Evolutionary conservation across 2,329 filamentous ascomycete genomes (phyloP).

Genomic region (Pseudocercospora crystallina): DNA sequence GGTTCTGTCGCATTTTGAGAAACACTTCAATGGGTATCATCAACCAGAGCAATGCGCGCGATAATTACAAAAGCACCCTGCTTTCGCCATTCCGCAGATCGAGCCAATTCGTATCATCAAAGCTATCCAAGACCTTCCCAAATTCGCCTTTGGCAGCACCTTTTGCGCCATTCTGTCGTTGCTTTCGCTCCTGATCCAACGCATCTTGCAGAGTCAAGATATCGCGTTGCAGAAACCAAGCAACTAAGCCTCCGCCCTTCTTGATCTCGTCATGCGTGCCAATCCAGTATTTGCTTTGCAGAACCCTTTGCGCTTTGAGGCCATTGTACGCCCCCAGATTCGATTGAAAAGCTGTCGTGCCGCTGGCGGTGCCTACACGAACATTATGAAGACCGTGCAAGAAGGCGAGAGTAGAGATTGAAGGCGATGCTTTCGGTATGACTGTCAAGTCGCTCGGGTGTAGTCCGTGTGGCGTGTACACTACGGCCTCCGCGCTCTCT

Average conservation of each 20-base stretch:
- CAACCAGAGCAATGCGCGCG: too few species aligned
- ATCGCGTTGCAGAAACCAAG: conserved; percentile 48
- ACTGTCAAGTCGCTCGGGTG: conserved; percentile 44
- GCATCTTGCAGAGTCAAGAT: conserved; percentile 49
- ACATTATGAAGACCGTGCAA: conserved; percentile 66
- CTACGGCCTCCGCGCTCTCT: conserved; percentile 53
- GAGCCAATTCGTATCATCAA: conserved; percentile 49
- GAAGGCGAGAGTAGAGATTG: conserved; percentile 56
- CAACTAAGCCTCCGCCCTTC: conserved; percentile 57
- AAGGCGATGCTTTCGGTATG: conserved; percentile 46
- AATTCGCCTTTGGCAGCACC: conserved; percentile 35
- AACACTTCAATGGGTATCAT: too few species aligned
- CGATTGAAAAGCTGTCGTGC: conserved; percentile 51
- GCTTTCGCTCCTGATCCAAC: conserved; percentile 46
- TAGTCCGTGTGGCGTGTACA: conserved; percentile 67
- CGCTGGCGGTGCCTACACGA: conserved; percentile 39
- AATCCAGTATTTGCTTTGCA: conserved; percentile 62
- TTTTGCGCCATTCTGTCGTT: conserved; percentile 35
- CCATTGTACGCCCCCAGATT: conserved; percentile 66
- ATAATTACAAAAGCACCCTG: conserved; percentile 47
- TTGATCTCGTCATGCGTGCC: conserved; percentile 67
- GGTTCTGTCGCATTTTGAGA: too few species aligned
- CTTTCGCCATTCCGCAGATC: conserved; percentile 59
- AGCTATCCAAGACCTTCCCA: conserved; percentile 34
- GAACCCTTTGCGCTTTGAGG: conserved; percentile 53